These are phyloP conservation scores for Penicillium atrosanguineum DNA, from an alignment of 495 filamentous ascomycete genomes.

Conservation along the genomic window DNA sequence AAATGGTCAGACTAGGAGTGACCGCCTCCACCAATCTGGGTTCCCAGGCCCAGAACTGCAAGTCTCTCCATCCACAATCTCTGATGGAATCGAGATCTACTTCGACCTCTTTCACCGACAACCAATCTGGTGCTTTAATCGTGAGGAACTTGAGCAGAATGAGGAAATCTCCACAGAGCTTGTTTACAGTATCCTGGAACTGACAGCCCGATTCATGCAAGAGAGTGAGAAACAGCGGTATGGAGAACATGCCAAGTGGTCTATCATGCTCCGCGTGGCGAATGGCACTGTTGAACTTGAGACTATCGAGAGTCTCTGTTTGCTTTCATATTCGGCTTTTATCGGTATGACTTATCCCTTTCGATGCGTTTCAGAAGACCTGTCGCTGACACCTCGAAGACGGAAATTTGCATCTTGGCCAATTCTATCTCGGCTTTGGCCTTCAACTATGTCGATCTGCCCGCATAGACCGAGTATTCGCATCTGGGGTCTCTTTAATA, in stretches of 20 bases:
- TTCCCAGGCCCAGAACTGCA: constrained; percentile 3
- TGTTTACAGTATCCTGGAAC: constrained; percentile 39
- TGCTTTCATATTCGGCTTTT: constrained; percentile 44
- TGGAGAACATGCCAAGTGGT: constrained; percentile 38
- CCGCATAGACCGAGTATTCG: constrained; percentile 37
- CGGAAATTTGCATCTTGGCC: constrained; percentile 38
- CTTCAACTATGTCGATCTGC: constrained; percentile 45
- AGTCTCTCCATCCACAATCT: constrained; percentile 9
- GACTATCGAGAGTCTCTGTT: constrained; percentile 45
- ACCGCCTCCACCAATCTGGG: constrained; percentile 25
- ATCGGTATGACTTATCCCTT: constrained; percentile 25
- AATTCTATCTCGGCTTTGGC: constrained; percentile 43
- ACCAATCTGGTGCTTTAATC: constrained; percentile 48
- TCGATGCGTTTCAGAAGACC: not conserved
- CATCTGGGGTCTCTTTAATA: constrained; percentile 28
- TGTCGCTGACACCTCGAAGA: constrained; percentile 24
- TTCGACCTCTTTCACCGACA: constrained; percentile 47
- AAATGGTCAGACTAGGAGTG: not conserved
- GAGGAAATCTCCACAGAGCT: constrained; percentile 40
- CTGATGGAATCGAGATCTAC: constrained; percentile 40
- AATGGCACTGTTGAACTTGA: constrained; percentile 45
- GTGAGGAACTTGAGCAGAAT: constrained; percentile 37
- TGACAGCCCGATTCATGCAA: constrained; percentile 40
- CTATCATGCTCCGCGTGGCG: constrained; percentile 47
- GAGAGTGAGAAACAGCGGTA: constrained; percentile 38